Percentiles rank a stretch among this genome's conserved stretches.
Evolutionary conservation across 805 yeast genomes (phyloP).

Genomic region (Suhomyces canberraensis): DNA sequence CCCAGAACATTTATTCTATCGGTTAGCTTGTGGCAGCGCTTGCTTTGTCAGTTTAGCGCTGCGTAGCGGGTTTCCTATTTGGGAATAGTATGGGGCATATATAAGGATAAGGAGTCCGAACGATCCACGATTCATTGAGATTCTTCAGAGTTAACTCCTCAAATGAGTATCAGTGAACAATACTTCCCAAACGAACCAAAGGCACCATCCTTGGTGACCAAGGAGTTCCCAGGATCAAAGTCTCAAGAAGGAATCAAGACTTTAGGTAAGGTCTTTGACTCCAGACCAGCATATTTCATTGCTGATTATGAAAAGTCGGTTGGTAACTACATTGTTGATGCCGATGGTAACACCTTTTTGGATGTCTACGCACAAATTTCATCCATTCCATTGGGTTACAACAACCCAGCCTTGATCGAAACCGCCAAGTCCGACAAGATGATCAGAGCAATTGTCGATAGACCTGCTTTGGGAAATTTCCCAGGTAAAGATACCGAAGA

Average conservation of each 20-base stretch:
- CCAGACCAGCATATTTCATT: conserved; percentile 69
- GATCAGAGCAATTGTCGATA: conserved; percentile 70
- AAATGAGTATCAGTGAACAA: conserved; percentile 45
- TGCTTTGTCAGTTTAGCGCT: background rate
- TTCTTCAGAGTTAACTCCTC: too few relatives aligned
- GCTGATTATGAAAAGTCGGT: conserved; percentile 71
- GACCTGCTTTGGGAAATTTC: conserved; percentile 72
- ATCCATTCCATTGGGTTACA: conserved; percentile 81
- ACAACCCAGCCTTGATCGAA: conserved; percentile 71
- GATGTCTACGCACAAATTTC: conserved; percentile 85
- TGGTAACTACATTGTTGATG: conserved; percentile 81
- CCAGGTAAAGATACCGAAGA: conserved; percentile 60
- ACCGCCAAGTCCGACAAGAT: conserved; percentile 68
- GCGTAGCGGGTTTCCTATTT: conserved; percentile 5
- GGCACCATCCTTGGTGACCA: conserved; percentile 59
- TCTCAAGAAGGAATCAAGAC: conserved; percentile 50
- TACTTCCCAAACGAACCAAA: conserved; percentile 82
- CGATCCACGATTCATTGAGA: too few relatives aligned
- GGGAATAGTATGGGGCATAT: too few relatives aligned
- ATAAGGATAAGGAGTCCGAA: too few relatives aligned
- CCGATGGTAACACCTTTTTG: conserved; percentile 70
- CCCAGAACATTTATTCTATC: too few relatives aligned
- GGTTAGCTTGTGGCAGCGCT: too few relatives aligned
- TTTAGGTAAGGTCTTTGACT: conserved; percentile 63
- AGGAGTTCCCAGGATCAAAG: conserved; percentile 73